Evolutionary conservation across 768 basidiomycete species (phyloP), one percentile per base, ranked within the genome.

Genomic region (Leccinum subgranulosum): DNA sequence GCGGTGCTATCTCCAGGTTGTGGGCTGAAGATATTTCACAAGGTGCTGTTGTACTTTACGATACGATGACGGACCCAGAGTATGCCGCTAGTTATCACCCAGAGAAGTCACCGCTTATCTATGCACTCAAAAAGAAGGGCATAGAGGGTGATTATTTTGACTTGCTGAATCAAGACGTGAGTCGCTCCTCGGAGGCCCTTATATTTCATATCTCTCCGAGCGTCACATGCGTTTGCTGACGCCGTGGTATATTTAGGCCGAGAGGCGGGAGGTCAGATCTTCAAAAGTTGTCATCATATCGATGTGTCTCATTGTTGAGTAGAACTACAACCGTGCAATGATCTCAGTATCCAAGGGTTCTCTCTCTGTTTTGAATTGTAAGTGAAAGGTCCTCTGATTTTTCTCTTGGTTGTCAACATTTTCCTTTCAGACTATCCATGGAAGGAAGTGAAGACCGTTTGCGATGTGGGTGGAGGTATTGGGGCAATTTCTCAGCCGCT

Each of bases 241-340:
- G 3, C 46, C 6, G 28, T 53, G 45, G 27, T 15, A n/a, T n/a
- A 1, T 34, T 19, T 31, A 69, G 68, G 51, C 28, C 3, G 62
- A 64, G 28, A 60, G 36, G 34, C 60, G 49, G 6, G 53, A 64
- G 12, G 69, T 69, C 52, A 43, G 47, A 29, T 39, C 6, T 39
- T n/a, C 36, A 3, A 39, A 39, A 23, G 6, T 15, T 0, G 4
- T 15, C 3, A 14, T 21, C 15, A 17, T 46, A 21, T 47, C 25
- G 39, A 17, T n/a, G 36, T 15, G 36, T 17, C 36, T 39, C 31
- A 12, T 34, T 25, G 6, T 45, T 36, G 46, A 7, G 10, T 29
- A 70, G 69, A 54, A 49, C 19, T 70, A 55, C 29, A 62, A 70
- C 21, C 55, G 49, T 47, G 64, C 65, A n/a, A 69, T 70, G 69